These are phyloP conservation scores for Arthrinium puccinioides DNA, from an alignment of 2,329 filamentous ascomycete genomes.

Conservation along the genomic window DNA sequence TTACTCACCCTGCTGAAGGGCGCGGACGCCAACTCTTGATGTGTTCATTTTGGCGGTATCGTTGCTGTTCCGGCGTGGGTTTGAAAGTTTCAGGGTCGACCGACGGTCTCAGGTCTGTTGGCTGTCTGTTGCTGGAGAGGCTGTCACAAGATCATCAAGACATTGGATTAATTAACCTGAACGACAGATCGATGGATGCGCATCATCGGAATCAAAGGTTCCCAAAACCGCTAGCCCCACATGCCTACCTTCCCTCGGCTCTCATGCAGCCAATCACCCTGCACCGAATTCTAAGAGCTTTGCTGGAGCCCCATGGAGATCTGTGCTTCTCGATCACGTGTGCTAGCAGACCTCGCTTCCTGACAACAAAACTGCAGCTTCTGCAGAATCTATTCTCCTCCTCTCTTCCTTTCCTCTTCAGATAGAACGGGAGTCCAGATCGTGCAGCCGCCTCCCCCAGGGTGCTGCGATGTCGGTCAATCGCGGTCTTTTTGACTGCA, in stretches of 20 bases:
- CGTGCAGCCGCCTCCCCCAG: slow-evolving; percentile 12
- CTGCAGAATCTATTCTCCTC: slow-evolving; percentile 4
- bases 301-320: slow-evolving; percentile 2
- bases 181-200: neutral
- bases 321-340: neutral
- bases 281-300: neutral
- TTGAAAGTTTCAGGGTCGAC: neutral
- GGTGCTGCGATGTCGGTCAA: slow-evolving; percentile 13
- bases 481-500: slow-evolving; percentile 10
- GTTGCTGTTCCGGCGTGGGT: slow-evolving; percentile 1
- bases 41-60: slow-evolving; percentile 40
- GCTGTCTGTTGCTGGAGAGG: neutral
- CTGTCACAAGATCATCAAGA: neutral
- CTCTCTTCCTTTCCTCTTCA: slow-evolving; percentile 30
- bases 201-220: slow-evolving; percentile 2
- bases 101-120: neutral
- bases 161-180: too few species aligned
- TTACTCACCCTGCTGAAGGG: slow-evolving; percentile 49
- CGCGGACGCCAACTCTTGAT: slow-evolving; percentile 50
- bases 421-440: slow-evolving; percentile 44
- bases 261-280: neutral
- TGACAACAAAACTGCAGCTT: neutral
- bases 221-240: neutral
- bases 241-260: slow-evolving; percentile 2
- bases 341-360: too few species aligned